Base-by-base conservation (phyloP, 1,284 basidiomycete species). In the Pyrrhoderma lamaoense region DNA sequence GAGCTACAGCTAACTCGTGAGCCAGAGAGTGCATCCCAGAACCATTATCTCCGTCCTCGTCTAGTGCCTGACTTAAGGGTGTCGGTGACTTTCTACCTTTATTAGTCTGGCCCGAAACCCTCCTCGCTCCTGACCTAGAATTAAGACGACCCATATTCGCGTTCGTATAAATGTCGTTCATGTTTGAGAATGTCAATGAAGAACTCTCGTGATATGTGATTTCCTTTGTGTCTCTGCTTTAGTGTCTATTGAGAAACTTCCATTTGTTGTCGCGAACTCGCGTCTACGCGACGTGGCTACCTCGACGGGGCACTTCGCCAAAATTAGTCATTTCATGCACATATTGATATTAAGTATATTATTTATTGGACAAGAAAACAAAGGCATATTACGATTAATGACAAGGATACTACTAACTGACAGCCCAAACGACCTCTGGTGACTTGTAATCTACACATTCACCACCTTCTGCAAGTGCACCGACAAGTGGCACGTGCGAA, bases 1-100 rank as follows among this genome's bases (percentile, higher is more conserved):
- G 73, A 18, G 87, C 87, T 25, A 82, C 78, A 5, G 88, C 87
- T 35, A 90, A 76, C 61, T 90, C 87, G 65, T 90, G 87, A 5
- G 87, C 87, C 25, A 90, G 74, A 2, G 87, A 90, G 63, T 82
- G 77, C 56, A 56, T 57, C 13, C 56, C 58, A 39, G 74, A 67
- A 23, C 76, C 76, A 3, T 19, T 40, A 37, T 36, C 48, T 25
- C 42, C 23, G 27, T 48, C 45, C 21, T 45, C 44, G 14, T 51
- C 49, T 23, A 54, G 19, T 16, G 43, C 43, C 31, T 45, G 44
- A 14, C 35, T 47, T 13, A 54, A 40, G 9, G 47, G 45, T 37
- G 48, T 16, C 14, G 36, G 19, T 5, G 53, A 47, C 31, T 51
- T 51, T 22, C 49, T 44, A 25, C 27, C 42, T 35, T 50, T 50